Percentiles rank a stretch among this genome's conserved stretches.
These are phyloP conservation scores for Starmerella khaoyaiensis DNA, from an alignment of 805 yeast species.

Conservation along the genomic window DNA sequence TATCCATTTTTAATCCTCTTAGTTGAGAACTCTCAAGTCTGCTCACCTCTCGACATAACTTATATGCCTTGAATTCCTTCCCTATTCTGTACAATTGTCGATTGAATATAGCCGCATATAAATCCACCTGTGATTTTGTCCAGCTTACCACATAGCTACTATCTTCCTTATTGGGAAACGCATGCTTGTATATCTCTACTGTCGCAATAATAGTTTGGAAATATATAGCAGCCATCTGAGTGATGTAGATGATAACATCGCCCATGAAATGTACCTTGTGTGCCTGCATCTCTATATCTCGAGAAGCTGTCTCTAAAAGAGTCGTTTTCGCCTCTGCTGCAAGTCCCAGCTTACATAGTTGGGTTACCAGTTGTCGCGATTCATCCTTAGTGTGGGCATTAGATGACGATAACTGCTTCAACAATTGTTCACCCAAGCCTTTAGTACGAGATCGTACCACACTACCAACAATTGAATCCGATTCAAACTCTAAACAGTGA, in stretches of 20 bases:
- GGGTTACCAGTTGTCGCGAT: slow-evolving; percentile 23
- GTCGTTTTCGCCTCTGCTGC: slow-evolving; percentile 38
- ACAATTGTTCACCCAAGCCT: slow-evolving; percentile 9
- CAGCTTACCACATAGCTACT: slow-evolving; percentile 60
- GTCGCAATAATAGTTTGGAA: slow-evolving; percentile 51
- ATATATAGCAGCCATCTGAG: slow-evolving; percentile 49
- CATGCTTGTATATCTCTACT: slow-evolving; percentile 38
- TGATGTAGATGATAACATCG: slow-evolving; percentile 39
- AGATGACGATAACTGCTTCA: slow-evolving; percentile 10
- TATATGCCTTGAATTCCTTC: slow-evolving; percentile 39
- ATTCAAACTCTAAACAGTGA: slow-evolving; percentile 8
- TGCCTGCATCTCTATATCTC: slow-evolving; percentile 36
- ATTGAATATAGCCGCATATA: slow-evolving; percentile 46
- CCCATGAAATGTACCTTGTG: slow-evolving; percentile 43
- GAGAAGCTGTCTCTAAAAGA: slow-evolving; percentile 38
- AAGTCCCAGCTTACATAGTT: slow-evolving; percentile 33
- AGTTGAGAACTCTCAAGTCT: slow-evolving; percentile 49
- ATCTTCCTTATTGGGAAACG: slow-evolving; percentile 36
- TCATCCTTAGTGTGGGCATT: slow-evolving; percentile 4
- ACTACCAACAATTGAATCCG: slow-evolving; percentile 5
- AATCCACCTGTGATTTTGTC: slow-evolving; percentile 52
- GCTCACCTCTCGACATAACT: slow-evolving; percentile 42
- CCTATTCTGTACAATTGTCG: slow-evolving; percentile 45
- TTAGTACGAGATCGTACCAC: slow-evolving; percentile 12
- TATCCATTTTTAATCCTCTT: slow-evolving; percentile 55